Evolutionary conservation across 2,329 filamentous ascomycete genomes (phyloP).

Genomic region (Mycogone perniciosa): DNA sequence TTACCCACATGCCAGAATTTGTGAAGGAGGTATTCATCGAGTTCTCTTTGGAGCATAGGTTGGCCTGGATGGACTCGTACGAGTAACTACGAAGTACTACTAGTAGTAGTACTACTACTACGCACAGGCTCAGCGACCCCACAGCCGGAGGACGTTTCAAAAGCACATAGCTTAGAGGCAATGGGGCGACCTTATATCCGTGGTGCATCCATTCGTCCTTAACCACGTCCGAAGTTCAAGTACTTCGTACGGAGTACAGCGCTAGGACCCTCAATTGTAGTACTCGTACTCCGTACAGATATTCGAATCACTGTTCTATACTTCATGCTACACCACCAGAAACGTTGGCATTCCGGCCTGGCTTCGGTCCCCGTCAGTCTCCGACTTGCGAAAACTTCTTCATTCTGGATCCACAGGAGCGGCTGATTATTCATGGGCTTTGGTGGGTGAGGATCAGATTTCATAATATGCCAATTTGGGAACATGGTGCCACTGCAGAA

Average conservation of each 20-base stretch:
- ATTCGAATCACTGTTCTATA: not conserved
- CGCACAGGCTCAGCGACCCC: slow-evolving; percentile 4
- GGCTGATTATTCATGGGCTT: not conserved
- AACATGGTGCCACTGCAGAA: slow-evolving; percentile 14
- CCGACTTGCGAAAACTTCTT: not conserved
- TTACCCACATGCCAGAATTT: too few species aligned
- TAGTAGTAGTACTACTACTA: not conserved
- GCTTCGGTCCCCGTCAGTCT: not conserved
- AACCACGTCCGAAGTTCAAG: too few species aligned
- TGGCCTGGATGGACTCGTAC: not conserved
- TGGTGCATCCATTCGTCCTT: too few species aligned
- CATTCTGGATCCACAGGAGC: not conserved
- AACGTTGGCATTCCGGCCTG: not conserved
- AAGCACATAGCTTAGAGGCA: slow-evolving; percentile 2
- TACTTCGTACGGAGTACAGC: too few species aligned
- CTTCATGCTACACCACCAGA: not conserved
- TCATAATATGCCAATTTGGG: slow-evolving; percentile 7
- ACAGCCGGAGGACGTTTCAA: not conserved
- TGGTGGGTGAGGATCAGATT: slow-evolving; percentile 9
- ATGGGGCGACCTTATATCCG: not conserved
- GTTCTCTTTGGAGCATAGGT: too few species aligned
- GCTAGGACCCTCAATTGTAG: too few species aligned
- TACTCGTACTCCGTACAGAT: too few species aligned
- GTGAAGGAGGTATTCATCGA: too few species aligned
- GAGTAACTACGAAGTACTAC: not conserved